Evolutionary conservation across 176 grass and related monocot genomes (phyloP).

Genomic region (Dactylis glomerata): DNA sequence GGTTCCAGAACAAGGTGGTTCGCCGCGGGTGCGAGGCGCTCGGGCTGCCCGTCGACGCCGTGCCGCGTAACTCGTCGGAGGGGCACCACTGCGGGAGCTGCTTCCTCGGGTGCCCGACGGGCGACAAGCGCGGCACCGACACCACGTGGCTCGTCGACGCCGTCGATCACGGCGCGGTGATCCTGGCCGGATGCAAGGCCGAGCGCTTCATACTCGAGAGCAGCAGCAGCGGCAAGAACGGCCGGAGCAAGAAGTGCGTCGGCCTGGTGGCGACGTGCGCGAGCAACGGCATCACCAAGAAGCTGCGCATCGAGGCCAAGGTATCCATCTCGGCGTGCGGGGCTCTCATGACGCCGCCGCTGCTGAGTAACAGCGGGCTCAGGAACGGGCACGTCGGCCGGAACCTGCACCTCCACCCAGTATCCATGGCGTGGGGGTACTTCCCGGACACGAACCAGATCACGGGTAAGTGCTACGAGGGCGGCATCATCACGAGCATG

Average conservation of each 20-base stretch:
- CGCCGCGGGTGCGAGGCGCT: conserved; percentile 68
- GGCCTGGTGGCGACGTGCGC: conserved; percentile 47
- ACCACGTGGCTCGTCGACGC: conserved; percentile 93
- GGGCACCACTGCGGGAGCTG: conserved; percentile 71
- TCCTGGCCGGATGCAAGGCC: conserved; percentile 80
- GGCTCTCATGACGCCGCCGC: conserved; percentile 62
- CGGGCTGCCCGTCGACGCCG: conserved; percentile 49
- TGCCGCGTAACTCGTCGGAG: conserved; percentile 75
- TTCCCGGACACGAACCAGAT: conserved; percentile 53
- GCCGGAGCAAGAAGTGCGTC: conserved; percentile 53
- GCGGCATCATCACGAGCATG: conserved; percentile 88
- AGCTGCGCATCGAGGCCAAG: conserved; percentile 64
- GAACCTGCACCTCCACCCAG: conserved; percentile 90
- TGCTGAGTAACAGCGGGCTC: conserved; percentile 58
- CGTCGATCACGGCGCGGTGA: conserved; percentile 51
- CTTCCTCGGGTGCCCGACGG: conserved; percentile 58
- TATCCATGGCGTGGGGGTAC: conserved; percentile 85
- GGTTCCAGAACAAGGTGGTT: conserved; percentile 79
- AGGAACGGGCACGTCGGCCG: conserved; percentile 68
- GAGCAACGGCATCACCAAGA: conserved; percentile 40
- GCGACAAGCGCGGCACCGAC: conserved; percentile 84
- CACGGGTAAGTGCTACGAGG: conserved; percentile 58
- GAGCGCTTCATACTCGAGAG: conserved; percentile 48
- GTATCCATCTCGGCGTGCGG: conserved; percentile 63
- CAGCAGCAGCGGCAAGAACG: neutral